phyloP scores from a whole-genome alignment of 352 stramenopile species.

The Blastocystis sp. region DNA sequence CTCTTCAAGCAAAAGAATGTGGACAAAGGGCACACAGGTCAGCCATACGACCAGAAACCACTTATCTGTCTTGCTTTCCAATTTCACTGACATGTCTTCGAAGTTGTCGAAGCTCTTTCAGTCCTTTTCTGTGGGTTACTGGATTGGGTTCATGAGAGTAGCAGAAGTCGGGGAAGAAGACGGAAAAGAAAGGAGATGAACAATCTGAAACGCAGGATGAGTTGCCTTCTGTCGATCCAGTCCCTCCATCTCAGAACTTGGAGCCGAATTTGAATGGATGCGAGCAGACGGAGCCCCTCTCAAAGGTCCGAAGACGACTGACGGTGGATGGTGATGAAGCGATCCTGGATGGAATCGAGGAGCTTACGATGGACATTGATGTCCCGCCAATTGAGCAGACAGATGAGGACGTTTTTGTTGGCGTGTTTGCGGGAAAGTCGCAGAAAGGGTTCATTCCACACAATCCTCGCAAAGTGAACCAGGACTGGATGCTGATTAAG shows the following conservation, averaged over 20 bases:
- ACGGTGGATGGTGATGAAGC: slow-evolving; percentile 6
- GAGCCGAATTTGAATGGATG: too few species aligned
- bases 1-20: too few species aligned
- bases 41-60: too few species aligned
- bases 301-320: slow-evolving; percentile 18
- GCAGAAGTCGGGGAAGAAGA: not conserved
- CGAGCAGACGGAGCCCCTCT: too few species aligned
- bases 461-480: slow-evolving; percentile 57
- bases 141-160: not conserved
- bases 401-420: not conserved
- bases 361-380: not conserved
- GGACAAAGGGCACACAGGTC: too few species aligned
- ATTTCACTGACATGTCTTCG: not conserved
- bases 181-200: not conserved
- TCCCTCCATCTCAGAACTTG: too few species aligned
- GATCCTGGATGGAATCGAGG: slow-evolving; percentile 29
- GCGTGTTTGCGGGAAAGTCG: slow-evolving; percentile 55
- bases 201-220: not conserved
- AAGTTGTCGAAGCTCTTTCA: not conserved
- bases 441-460: slow-evolving; percentile 57
- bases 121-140: not conserved
- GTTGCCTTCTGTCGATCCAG: not conserved
- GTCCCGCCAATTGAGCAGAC: not conserved
- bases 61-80: too few species aligned
- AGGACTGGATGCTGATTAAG: slow-evolving; percentile 49